Base-by-base conservation (phyloP, 1,284 basidiomycete species). In the Malassezia equina region DNA sequence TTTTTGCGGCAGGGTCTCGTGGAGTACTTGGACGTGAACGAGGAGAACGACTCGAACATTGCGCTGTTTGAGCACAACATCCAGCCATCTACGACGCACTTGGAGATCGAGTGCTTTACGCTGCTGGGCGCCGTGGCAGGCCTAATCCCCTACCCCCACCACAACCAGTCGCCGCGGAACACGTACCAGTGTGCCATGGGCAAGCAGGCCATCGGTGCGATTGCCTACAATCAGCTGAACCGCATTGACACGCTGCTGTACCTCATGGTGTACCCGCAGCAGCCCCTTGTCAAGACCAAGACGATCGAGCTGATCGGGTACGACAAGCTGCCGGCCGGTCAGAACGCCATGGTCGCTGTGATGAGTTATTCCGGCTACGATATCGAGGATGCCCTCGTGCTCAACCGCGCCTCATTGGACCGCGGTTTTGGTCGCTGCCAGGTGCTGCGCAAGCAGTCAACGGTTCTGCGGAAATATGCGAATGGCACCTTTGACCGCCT, bases 291-390 rank as follows among this genome's bases (percentile, higher is more conserved):
- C 60, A 95, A 96, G 78, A 95, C 94, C 7, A 91, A 93, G 76
- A 65, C 66, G 31, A 71, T 99, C 62, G 94, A 99, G 75, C 77
- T 98, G 50, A 83, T 96, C 52, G 93, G 91, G 0, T 99, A 98
- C 75, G 91, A 98, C 77, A 85, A 86, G 62, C 81, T 99, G 7
- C 94, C 94, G 0, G 94, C 94, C 3, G 94, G 94, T 5, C 91
- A 98, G 77, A 99, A 99, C 73, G 94, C 93, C 4, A 98, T 86
- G 0, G 88, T 99, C 36, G 95, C 93, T 2, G 90, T 99, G 62
- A 98, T 98, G 94, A 90, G 88, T 71, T 99, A 87, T 78, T 95
- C 90, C 2, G 94, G 94, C 25, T 99, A 99, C 76, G 94, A 99
- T 80, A 98, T 98, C 61, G 94, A 99, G 77, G 94, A 99, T 77